Evolutionary conservation across 108 stramenopile genomes (phyloP).

Genomic region (Nannochloropsis salina): DNA sequence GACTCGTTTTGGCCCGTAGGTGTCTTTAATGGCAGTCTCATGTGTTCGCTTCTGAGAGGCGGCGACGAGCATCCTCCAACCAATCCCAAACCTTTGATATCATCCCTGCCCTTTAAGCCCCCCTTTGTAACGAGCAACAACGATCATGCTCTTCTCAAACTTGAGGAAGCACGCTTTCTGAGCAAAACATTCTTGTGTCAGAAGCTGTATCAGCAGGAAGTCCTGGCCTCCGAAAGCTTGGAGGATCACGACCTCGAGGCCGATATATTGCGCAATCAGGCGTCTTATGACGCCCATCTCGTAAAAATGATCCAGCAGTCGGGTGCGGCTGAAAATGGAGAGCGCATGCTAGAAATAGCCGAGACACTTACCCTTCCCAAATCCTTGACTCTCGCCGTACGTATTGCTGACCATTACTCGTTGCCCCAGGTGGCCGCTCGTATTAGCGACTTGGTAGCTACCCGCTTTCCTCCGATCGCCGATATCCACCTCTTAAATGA

Average conservation of each 20-base stretch:
- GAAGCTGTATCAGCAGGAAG: background rate
- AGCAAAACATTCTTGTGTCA: background rate
- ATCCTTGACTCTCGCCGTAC: conserved; percentile 34
- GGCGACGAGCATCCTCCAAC: conserved; percentile 40
- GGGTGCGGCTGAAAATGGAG: conserved; percentile 25
- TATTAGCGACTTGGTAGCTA: conserved; percentile 26
- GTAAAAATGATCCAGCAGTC: conserved; percentile 39
- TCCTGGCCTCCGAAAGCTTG: background rate
- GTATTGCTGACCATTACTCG: conserved; percentile 36
- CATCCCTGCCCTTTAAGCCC: background rate
- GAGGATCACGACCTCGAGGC: conserved; percentile 19
- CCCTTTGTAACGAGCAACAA: background rate
- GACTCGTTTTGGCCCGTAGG: conserved; percentile 43
- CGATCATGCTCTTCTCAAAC: background rate
- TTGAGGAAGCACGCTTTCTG: conserved; percentile 13
- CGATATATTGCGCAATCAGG: conserved; percentile 28
- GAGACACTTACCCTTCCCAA: conserved; percentile 30
- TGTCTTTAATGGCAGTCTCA: conserved; percentile 35
- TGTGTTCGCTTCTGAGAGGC: conserved; percentile 31
- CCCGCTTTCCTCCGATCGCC: background rate
- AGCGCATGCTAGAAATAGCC: conserved; percentile 33
- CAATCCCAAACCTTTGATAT: conserved; percentile 16
- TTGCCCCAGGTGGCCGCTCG: conserved; percentile 30
- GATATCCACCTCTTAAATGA: background rate
- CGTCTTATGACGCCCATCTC: conserved; percentile 31